These are phyloP conservation scores for Lobosporangium transversale DNA, from an alignment of 192 early-diverging fungal species.

Conservation along the genomic window DNA sequence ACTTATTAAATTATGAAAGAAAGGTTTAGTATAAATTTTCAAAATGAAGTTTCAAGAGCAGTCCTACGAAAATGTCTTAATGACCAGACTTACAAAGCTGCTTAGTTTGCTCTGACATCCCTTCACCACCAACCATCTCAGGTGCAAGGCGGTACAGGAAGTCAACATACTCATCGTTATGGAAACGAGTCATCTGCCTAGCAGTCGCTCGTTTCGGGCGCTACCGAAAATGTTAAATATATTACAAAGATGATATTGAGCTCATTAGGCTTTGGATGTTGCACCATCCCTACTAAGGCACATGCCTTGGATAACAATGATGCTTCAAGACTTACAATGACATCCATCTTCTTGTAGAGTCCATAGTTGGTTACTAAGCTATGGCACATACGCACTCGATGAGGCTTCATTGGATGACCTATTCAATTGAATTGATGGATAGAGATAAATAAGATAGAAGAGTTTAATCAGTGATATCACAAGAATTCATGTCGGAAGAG, in stretches of 20 bases:
- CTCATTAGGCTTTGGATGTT: no score
- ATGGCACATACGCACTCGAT: conserved; percentile 93
- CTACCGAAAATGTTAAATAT: conserved; percentile 4
- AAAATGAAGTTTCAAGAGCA: not conserved
- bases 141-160: conserved; percentile 84
- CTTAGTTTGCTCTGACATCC: conserved; percentile 62
- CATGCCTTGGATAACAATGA: not conserved
- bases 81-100: conserved; percentile 57
- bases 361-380: conserved; percentile 93
- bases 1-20: conserved; percentile 42
- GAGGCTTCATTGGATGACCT: conserved; percentile 98
- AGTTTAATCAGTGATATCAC: no score
- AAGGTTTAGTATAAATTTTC: conserved; percentile 7
- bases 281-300: no score
- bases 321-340: conserved; percentile 59
- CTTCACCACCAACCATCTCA: conserved; percentile 71
- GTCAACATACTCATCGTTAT: conserved; percentile 92
- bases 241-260: no score
- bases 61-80: not conserved
- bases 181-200: conserved; percentile 92
- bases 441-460: no score
- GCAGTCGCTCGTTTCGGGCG: conserved; percentile 78
- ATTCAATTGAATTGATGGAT: not conserved
- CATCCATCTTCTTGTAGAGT: conserved; percentile 92
- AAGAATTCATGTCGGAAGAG: no score